Conservation (phyloP, 2,329 filamentous ascomycete genomes). For the Microdochium bolleyi region DNA sequence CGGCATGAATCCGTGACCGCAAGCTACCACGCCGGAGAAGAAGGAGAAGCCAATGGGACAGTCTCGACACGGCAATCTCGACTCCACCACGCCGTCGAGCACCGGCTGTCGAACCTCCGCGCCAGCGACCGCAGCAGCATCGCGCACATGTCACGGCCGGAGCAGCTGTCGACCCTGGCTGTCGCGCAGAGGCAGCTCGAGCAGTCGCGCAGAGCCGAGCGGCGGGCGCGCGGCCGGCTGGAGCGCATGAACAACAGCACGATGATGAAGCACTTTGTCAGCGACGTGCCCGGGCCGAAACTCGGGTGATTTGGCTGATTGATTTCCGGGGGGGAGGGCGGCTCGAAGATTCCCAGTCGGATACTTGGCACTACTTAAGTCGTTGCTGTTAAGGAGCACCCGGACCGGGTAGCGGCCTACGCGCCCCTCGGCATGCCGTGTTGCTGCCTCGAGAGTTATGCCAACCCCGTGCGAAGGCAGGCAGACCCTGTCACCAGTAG, state of each 20-base stretch:
- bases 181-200: background rate
- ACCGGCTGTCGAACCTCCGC: background rate
- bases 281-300: background rate
- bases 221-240: background rate
- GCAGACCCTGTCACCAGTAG: no score
- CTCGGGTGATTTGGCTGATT: background rate
- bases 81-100: background rate
- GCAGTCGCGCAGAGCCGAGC: background rate
- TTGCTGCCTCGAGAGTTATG: no score
- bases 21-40: background rate
- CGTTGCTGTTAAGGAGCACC: no score
- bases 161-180: background rate
- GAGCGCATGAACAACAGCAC: background rate
- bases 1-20: background rate
- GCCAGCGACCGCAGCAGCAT: background rate
- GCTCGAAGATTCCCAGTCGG: no score
- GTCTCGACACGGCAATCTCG: background rate
- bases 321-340: no score
- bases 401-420: no score
- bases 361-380: no score
- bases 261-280: background rate
- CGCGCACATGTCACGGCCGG: background rate
- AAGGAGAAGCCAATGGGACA: background rate
- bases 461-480: no score
- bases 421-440: no score